Evolutionary conservation across 2,329 filamentous ascomycete genomes (phyloP).

Genomic region (Hymenoscyphus occultus): DNA sequence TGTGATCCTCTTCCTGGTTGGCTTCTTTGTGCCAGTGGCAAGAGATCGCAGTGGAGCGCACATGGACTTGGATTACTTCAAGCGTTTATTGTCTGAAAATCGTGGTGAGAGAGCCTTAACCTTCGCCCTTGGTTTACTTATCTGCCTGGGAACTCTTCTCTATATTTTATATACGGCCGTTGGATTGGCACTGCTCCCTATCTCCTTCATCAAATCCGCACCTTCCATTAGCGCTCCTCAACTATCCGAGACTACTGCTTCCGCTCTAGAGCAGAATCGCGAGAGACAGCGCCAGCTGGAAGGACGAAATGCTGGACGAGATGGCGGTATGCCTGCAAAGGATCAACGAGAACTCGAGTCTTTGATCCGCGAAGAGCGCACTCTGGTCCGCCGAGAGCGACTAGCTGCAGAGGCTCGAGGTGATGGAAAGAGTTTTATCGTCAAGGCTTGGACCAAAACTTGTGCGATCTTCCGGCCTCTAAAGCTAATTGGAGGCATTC

Average conservation of each 20-base stretch:
- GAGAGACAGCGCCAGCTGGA: slow-evolving; percentile 92
- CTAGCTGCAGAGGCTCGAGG: slow-evolving; percentile 80
- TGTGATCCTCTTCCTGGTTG: slow-evolving; percentile 80
- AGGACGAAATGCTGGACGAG: slow-evolving; percentile 73
- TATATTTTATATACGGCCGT: slow-evolving; percentile 87
- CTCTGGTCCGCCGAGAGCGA: slow-evolving; percentile 82
- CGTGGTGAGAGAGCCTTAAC: slow-evolving; percentile 90
- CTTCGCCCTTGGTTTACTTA: slow-evolving; percentile 84
- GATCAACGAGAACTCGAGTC: slow-evolving; percentile 86
- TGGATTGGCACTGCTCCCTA: slow-evolving; percentile 82
- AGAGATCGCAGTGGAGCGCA: slow-evolving; percentile 63
- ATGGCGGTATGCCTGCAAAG: slow-evolving; percentile 74
- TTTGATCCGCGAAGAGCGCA: slow-evolving; percentile 85
- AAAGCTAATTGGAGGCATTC: slow-evolving; percentile 79
- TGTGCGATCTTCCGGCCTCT: slow-evolving; percentile 82
- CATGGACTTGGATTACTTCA: slow-evolving; percentile 89
- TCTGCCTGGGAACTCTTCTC: slow-evolving; percentile 79
- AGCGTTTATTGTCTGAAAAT: slow-evolving; percentile 76
- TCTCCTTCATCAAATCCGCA: slow-evolving; percentile 88
- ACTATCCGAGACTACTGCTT: slow-evolving; percentile 71
- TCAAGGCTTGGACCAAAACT: slow-evolving; percentile 74
- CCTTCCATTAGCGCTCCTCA: slow-evolving; percentile 81
- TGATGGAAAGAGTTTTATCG: slow-evolving; percentile 70
- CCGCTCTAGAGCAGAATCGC: slow-evolving; percentile 80
- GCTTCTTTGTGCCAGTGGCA: slow-evolving; percentile 87